phyloP scores from a whole-genome alignment of 2,329 filamentous ascomycete genomes.

The Phialemoniopsis sp. region DNA sequence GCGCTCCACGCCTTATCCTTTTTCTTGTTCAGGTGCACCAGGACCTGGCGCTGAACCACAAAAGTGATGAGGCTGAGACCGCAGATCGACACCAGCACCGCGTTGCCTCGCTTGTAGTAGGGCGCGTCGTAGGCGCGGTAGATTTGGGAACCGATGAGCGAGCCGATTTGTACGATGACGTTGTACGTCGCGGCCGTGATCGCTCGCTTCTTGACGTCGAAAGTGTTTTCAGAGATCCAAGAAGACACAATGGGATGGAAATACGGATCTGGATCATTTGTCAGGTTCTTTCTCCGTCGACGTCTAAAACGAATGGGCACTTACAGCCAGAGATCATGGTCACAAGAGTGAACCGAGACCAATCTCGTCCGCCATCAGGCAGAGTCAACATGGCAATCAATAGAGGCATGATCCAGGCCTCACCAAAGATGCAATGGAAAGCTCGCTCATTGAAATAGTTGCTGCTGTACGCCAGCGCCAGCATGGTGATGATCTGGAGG shows the following conservation, averaged over 20 bases:
- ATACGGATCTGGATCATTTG: slow-evolving; percentile 36
- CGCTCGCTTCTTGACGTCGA: slow-evolving; percentile 44
- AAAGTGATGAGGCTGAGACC: slow-evolving; percentile 45
- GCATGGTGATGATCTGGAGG: slow-evolving; percentile 53
- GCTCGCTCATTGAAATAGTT: slow-evolving; percentile 51
- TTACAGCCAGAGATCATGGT: slow-evolving; percentile 44
- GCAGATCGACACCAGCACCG: slow-evolving; percentile 48
- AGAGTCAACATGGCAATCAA: slow-evolving; percentile 46
- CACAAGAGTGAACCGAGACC: slow-evolving; percentile 46
- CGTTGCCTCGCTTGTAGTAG: slow-evolving; percentile 55
- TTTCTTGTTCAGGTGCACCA: slow-evolving; percentile 40
- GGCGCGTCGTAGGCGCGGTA: slow-evolving; percentile 48
- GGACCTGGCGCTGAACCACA: slow-evolving; percentile 38
- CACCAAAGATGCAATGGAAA: slow-evolving; percentile 46
- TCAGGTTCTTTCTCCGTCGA: neutral
- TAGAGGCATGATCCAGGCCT: slow-evolving; percentile 48
- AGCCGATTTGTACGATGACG: slow-evolving; percentile 41
- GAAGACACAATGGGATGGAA: slow-evolving; percentile 50
- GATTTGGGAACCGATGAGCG: slow-evolving; percentile 38
- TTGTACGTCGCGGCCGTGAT: slow-evolving; percentile 44
- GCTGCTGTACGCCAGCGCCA: slow-evolving; percentile 47
- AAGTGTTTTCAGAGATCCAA: slow-evolving; percentile 46
- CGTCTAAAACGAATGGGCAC: slow-evolving; percentile 36
- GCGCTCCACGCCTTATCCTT: slow-evolving; percentile 40
- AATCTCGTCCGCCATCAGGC: slow-evolving; percentile 41